phyloP scores from a whole-genome alignment of 129 eudicot genomes.

The Pulicaria dysenterica region DNA sequence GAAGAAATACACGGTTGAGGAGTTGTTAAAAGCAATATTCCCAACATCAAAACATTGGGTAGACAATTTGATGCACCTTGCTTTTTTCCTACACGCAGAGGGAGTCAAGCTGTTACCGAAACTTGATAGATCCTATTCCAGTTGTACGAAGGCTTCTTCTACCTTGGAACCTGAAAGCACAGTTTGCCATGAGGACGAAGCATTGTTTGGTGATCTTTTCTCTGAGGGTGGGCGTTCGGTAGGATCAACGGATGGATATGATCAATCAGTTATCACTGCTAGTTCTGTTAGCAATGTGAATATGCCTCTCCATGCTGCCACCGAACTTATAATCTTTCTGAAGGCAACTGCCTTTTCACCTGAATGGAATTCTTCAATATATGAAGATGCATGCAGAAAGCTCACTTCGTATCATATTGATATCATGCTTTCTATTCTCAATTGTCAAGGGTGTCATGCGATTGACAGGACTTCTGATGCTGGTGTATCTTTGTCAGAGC shows the following conservation, averaged over 20 bases:
- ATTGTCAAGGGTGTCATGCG: conserved; percentile 53
- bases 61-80: conserved; percentile 78
- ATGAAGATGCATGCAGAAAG: conserved; percentile 69
- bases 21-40: conserved; percentile 58
- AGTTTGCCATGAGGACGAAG: conserved; percentile 93
- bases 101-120: conserved; percentile 77
- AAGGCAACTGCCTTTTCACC: conserved; percentile 64
- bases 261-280: conserved; percentile 56
- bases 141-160: conserved; percentile 60
- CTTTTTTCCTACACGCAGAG: conserved; percentile 74
- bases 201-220: conserved; percentile 92
- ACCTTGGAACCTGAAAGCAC: conserved; percentile 65
- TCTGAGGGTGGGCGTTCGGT: conserved; percentile 94
- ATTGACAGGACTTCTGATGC: conserved; percentile 59
- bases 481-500: conserved; percentile 5
- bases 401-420: conserved; percentile 68
- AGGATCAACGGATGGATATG: conserved; percentile 84
- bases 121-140: conserved; percentile 65
- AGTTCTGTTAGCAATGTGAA: conserved; percentile 56
- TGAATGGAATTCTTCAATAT: conserved; percentile 62
- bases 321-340: conserved; percentile 65
- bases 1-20: conserved; percentile 63
- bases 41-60: conserved; percentile 75
- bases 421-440: conserved; percentile 63
- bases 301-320: conserved; percentile 81